Evolutionary conservation across 2,329 filamentous ascomycete species (phyloP).

Genomic region (Colletotrichum plurivorum): DNA sequence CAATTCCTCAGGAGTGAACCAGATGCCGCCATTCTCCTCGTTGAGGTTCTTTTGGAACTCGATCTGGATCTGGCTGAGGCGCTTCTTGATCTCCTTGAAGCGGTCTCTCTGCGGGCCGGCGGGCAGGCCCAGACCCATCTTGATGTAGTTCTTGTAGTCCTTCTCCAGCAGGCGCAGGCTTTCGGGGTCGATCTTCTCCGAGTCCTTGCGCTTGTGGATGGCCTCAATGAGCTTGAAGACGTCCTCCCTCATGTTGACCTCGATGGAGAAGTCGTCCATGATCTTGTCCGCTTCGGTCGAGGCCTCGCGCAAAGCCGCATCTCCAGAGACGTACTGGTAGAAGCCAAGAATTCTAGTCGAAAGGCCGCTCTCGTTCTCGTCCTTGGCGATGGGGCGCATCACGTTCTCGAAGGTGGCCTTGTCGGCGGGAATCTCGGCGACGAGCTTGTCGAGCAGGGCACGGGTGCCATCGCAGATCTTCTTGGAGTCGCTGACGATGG

Average conservation of each 20-base stretch:
- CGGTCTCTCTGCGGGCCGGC: slow-evolving; percentile 79
- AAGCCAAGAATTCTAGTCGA: slow-evolving; percentile 79
- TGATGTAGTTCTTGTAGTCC: slow-evolving; percentile 82
- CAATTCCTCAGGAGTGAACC: slow-evolving; percentile 82
- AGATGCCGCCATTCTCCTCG: slow-evolving; percentile 85
- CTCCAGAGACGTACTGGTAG: slow-evolving; percentile 83
- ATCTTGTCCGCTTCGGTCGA: slow-evolving; percentile 83
- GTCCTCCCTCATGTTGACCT: slow-evolving; percentile 86
- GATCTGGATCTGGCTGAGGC: slow-evolving; percentile 80
- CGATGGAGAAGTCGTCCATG: slow-evolving; percentile 83
- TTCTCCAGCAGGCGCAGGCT: slow-evolving; percentile 81
- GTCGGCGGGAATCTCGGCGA: slow-evolving; percentile 69
- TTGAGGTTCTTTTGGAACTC: slow-evolving; percentile 85
- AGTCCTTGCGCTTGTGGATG: slow-evolving; percentile 65
- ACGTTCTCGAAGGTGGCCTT: slow-evolving; percentile 69
- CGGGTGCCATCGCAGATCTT: slow-evolving; percentile 75
- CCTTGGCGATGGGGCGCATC: slow-evolving; percentile 77
- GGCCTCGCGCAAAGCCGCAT: slow-evolving; percentile 79
- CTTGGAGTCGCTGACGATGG: slow-evolving; percentile 77
- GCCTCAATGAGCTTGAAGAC: slow-evolving; percentile 78
- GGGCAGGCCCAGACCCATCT: slow-evolving; percentile 81
- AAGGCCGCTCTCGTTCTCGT: slow-evolving; percentile 76
- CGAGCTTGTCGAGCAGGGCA: slow-evolving; percentile 76
- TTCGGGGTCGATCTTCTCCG: slow-evolving; percentile 75
- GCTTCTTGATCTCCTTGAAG: slow-evolving; percentile 90